A percentile compares a stretch with the other conserved stretches of the same genome.
These are phyloP conservation scores for Malbranchea cinnamomea DNA, from an alignment of 2,329 filamentous ascomycete genomes.

Conservation along the genomic window DNA sequence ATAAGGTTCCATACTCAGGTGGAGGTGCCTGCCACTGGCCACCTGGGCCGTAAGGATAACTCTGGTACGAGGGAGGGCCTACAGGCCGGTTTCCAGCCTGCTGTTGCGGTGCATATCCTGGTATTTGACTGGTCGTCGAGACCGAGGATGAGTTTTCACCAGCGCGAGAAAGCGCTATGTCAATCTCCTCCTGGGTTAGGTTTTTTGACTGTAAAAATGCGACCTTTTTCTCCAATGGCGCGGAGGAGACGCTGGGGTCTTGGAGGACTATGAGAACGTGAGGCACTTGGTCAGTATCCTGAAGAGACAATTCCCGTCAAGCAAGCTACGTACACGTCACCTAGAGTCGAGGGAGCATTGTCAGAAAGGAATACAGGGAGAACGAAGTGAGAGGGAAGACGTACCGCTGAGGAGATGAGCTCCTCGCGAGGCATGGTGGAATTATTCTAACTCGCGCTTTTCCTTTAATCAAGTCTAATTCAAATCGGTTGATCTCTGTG, in stretches of 20 bases:
- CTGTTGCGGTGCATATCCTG: slow-evolving; percentile 32
- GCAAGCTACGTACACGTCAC: slow-evolving; percentile 34
- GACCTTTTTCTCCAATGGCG: slow-evolving; percentile 82
- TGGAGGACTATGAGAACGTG: slow-evolving; percentile 57
- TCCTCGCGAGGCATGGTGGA: slow-evolving; percentile 84
- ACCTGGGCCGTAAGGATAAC: slow-evolving; percentile 37
- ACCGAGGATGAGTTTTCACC: slow-evolving; percentile 40
- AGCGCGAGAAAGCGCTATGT: slow-evolving; percentile 62
- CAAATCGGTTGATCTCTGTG: too few species aligned
- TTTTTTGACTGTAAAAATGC: slow-evolving; percentile 95
- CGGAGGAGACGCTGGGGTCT: slow-evolving; percentile 78
- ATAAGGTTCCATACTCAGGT: slow-evolving; percentile 33
- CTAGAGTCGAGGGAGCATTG: slow-evolving; percentile 20
- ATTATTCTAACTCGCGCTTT: slow-evolving; percentile 7
- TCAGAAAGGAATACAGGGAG: slow-evolving; percentile 18
- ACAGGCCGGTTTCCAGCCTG: slow-evolving; percentile 22
- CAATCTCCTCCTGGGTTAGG: slow-evolving; percentile 88
- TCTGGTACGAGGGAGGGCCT: slow-evolving; percentile 26
- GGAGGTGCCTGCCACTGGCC: slow-evolving; percentile 38
- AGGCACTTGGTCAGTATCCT: slow-evolving; percentile 6
- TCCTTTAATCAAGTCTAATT: too few species aligned
- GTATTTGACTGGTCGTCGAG: slow-evolving; percentile 30
- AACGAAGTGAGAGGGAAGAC: slow-evolving; percentile 16
- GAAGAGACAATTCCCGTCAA: background rate
- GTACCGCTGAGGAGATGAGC: slow-evolving; percentile 66